phyloP scores from a whole-genome alignment of 148 eudicot genomes.

The Drosera capensis region DNA sequence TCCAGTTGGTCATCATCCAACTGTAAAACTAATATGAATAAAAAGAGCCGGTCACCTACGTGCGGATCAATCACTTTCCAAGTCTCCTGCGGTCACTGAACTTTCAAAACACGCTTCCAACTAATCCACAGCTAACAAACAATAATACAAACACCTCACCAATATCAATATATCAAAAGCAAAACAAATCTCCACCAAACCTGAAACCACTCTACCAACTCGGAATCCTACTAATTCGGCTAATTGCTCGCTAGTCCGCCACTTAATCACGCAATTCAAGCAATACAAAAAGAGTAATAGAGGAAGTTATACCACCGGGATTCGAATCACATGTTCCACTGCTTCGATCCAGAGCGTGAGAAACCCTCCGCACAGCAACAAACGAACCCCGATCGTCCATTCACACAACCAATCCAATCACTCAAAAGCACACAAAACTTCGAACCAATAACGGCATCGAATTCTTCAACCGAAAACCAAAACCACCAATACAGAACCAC shows the following conservation, averaged over 20 bases:
- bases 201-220: background rate
- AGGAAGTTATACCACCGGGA: conserved; percentile 51
- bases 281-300: conserved; percentile 13
- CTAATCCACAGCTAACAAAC: background rate
- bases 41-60: background rate
- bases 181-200: background rate
- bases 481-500: too few relatives aligned
- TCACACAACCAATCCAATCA: conserved; percentile 1
- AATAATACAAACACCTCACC: background rate
- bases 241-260: background rate
- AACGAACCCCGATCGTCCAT: conserved; percentile 92
- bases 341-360: conserved; percentile 60
- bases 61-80: background rate
- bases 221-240: background rate
- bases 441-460: too few relatives aligned
- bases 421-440: too few relatives aligned
- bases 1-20: background rate
- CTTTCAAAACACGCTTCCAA: background rate
- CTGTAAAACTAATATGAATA: background rate
- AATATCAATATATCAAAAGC: background rate
- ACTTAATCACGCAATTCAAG: background rate
- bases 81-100: background rate
- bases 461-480: too few relatives aligned
- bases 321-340: conserved; percentile 57
- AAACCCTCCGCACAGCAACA: conserved; percentile 81